Conservation (phyloP, 805 yeast genomes). For the Candida manassasensis region DNA sequence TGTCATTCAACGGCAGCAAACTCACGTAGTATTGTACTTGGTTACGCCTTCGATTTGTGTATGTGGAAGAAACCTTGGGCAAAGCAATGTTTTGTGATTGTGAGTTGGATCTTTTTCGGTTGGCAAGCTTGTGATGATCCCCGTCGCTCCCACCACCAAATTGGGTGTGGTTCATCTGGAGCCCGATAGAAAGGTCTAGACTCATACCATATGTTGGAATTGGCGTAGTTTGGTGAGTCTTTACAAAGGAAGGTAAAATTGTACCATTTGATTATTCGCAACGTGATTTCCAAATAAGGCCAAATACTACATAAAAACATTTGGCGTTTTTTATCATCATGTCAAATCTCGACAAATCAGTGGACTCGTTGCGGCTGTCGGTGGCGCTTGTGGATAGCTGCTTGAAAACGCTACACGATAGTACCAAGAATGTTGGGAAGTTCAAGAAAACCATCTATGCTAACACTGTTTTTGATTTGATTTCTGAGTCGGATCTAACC, state of each 20-base stretch:
- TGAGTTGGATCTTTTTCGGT: slow-evolving; percentile 35
- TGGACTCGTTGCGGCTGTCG: slow-evolving; percentile 29
- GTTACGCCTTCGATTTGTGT: slow-evolving; percentile 16
- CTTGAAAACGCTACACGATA: slow-evolving; percentile 26
- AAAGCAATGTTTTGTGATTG: slow-evolving; percentile 35
- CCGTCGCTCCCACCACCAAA: not conserved
- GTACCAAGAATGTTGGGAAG: slow-evolving; percentile 37
- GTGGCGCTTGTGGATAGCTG: slow-evolving; percentile 30
- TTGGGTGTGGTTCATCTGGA: slow-evolving; percentile 6
- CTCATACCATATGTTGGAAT: slow-evolving; percentile 2
- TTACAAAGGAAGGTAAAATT: not conserved
- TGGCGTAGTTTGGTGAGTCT: not conserved
- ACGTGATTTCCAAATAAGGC: not conserved
- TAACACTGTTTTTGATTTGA: slow-evolving; percentile 44
- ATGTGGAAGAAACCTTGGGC: slow-evolving; percentile 14
- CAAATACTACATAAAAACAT: too few relatives aligned
- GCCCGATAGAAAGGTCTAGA: slow-evolving; percentile 19
- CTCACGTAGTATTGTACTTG: slow-evolving; percentile 55
- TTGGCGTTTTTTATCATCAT: not conserved
- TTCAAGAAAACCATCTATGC: slow-evolving; percentile 39
- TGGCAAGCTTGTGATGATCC: slow-evolving; percentile 6
- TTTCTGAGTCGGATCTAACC: slow-evolving; percentile 44
- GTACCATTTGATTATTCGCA: not conserved
- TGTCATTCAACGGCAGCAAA: slow-evolving; percentile 69
- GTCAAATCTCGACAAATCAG: slow-evolving; percentile 19